Evolutionary conservation across 257 asterid species (phyloP), one percentile per base, ranked within the genome.

Genomic region (Solanum verrucosum): DNA sequence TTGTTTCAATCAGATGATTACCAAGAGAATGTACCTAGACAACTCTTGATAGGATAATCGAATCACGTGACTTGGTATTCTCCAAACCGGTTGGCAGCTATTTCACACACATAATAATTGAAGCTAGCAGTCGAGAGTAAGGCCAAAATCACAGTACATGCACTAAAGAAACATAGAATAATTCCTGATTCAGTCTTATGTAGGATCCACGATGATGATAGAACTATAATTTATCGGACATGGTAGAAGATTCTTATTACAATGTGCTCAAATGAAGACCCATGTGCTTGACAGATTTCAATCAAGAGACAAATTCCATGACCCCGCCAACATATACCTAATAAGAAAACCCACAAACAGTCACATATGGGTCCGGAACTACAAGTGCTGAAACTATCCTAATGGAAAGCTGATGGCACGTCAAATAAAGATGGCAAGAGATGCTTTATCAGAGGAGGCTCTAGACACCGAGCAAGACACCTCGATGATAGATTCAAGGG

Each of bases 351-450:
- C 84, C 91, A 87, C 72, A 56, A 81, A 78, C 68, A 78, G 71
- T 79, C 84, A 74, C 46, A 84, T 87, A 84, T 87, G 89, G 88
- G 91, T 49, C 84, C 87, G n/a, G 70, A 82, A 82, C 68, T 31
- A 74, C 88, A 38, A 83, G 44, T 89, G 87, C 87, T 37, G 56
- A 65, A 60, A 37, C 82, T 84, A 73, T 40, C 82, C 71, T 73
- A 46, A 34, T 78, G 84, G 84, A 78, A 52, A 78, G 60, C 60
- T 12, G 84, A 78, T 78, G 60, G 14, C 35, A 74, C n/a, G 7
- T 78, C 60, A 25, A 78, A 78, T 78, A 78, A 78, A 81, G 67
- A 81, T 44, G 65, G 85, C 29, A 49, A 82, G 44, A 82, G 65
- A 49, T 82, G 16, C 67, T 79, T 79, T 79, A 27, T 77, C 84